Conservation (phyloP, 2,329 filamentous ascomycete genomes). For the Amauroascus niger region DNA sequence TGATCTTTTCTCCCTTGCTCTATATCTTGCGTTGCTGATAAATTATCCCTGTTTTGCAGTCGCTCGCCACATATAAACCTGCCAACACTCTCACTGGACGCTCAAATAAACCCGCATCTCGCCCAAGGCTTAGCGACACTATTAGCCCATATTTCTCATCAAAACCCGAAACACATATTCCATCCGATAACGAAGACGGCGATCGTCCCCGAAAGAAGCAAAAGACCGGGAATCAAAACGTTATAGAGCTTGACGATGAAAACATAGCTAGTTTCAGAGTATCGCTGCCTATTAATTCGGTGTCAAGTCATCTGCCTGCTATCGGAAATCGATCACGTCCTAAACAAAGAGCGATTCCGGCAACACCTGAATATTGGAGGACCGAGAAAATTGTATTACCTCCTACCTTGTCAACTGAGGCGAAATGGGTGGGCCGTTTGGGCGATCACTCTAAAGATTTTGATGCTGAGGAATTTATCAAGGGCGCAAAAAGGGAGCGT, state of each 20-base stretch:
- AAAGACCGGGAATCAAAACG: slow-evolving; percentile 5
- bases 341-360: neutral
- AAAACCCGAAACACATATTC: neutral
- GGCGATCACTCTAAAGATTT: neutral
- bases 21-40: neutral
- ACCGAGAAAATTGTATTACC: neutral
- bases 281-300: neutral
- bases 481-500: slow-evolving; percentile 3
- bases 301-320: neutral
- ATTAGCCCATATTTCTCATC: neutral
- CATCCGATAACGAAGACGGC: neutral
- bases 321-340: neutral
- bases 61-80: slow-evolving; percentile 1
- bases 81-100: slow-evolving; percentile 1
- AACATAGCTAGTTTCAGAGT: neutral
- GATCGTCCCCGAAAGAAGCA: slow-evolving; percentile 11
- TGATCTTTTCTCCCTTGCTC: neutral
- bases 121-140: neutral
- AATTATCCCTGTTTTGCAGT: neutral
- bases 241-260: neutral
- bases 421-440: neutral
- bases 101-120: neutral
- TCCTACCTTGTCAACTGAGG: neutral
- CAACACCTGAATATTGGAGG: slow-evolving; percentile 2
- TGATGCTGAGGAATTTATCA: slow-evolving; percentile 6